Evolutionary conservation across 2,329 filamentous ascomycete genomes (phyloP), one percentile per base, ranked within the genome.

Genomic region (Juglanconis oblonga): DNA sequence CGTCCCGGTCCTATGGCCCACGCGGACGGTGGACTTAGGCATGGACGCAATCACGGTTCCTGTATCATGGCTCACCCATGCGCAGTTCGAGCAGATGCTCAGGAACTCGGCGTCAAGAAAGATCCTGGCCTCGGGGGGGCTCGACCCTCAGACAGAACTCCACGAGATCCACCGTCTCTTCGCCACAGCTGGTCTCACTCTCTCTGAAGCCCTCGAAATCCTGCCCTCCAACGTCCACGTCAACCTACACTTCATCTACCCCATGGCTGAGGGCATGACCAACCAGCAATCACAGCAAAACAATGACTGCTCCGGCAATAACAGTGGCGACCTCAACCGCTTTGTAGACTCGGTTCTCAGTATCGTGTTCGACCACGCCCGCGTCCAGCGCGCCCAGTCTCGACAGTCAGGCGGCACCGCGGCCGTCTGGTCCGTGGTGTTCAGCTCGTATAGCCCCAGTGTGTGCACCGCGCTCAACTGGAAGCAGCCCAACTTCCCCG

Each of bases 401-500:
- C 87, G 91, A 8, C 87, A 91, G 57, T 52, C 50, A 9, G 57
- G 61, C 45, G 61, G 61, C 40, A 52, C 50, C 33, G 49, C 47
- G 44, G 85, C 87, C 14, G 87, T 95, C 66, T 83, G 93, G 45
- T 96, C 91, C 11, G 88, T 99, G 55, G 91, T 97, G 10, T 97
- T 99, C 73, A 96, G 91, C 68, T 96, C 92, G 29, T 97, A 94
- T 74, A 97, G 96, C 71, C 82, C 91, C 11, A 89, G 88, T 64
- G 85, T 98, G 24, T 99, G 95, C 76, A 96, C 91, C 14, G 93
- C 94, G 5, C 77, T 99, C 68, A 99, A 99, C 75, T 99, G 95
- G 95, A 99, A 99, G 74, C 95, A 99, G 74, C 95, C 95, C 2
- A 99, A 98, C 71, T 99, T 97, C 72, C 95, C 95, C 0, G 91